A percentile compares a stretch with the other conserved stretches of the same genome.
Evolutionary conservation across 2,329 filamentous ascomycete genomes (phyloP).

Genomic region (Fusarium odoratissimum): DNA sequence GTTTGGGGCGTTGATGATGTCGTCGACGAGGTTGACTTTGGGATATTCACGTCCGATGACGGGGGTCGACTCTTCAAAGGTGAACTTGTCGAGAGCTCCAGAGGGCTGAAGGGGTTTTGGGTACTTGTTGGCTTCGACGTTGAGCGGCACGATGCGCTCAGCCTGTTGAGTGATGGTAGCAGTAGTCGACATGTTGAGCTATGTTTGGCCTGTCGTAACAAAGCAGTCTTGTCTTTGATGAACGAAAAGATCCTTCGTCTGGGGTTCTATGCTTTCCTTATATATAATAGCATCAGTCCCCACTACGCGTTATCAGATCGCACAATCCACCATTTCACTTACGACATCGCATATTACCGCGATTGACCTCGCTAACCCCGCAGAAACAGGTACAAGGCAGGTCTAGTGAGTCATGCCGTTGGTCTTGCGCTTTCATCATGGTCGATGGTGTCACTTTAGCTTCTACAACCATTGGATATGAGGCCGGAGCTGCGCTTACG

Average conservation of each 20-base stretch:
- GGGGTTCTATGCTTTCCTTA: not conserved
- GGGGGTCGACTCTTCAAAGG: conserved; percentile 54
- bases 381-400: not conserved
- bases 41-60: conserved; percentile 67
- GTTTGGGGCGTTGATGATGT: conserved; percentile 58
- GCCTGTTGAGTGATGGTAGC: not conserved
- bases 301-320: not conserved
- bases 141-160: conserved; percentile 10
- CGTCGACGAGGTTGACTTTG: conserved; percentile 61
- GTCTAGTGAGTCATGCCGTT: not conserved
- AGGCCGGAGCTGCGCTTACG: not conserved
- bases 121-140: not conserved
- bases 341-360: not conserved
- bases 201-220: not conserved
- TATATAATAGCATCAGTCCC: not conserved
- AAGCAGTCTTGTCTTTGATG: not conserved
- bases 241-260: rapidly evolving
- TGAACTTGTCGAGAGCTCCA: conserved; percentile 27
- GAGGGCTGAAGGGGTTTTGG: conserved; percentile 3
- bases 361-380: not conserved
- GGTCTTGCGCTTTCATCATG: not conserved
- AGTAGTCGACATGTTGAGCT: conserved; percentile 5
- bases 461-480: not conserved
- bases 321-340: conserved; percentile 12
- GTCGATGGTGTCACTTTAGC: conserved; percentile 4